A percentile compares a stretch with the other conserved stretches of the same genome.
Conservation (phyloP, 768 basidiomycete species). For the Candolleomyces eurysporus region DNA sequence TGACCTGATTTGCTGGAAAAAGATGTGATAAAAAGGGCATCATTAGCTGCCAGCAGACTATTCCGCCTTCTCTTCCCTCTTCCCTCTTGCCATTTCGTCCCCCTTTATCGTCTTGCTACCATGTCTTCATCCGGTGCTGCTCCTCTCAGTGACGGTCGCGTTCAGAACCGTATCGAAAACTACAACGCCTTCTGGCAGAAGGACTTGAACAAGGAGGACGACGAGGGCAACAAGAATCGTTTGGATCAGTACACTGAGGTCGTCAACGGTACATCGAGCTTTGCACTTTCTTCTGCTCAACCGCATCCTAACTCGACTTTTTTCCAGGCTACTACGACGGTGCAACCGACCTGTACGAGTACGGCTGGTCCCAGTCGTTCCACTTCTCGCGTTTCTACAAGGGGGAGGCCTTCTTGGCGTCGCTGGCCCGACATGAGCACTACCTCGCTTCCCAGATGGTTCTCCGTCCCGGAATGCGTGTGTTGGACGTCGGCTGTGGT, state of each 20-base stretch:
- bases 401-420: constrained; percentile 74
- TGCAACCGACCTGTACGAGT: constrained; percentile 93
- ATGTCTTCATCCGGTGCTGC: constrained; percentile 14
- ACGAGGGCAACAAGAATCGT: constrained; percentile 66
- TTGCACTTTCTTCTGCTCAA: background rate
- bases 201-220: constrained; percentile 67
- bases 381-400: constrained; percentile 98
- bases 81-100: background rate
- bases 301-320: constrained; percentile 2
- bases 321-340: constrained; percentile 90
- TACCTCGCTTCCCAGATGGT: constrained; percentile 88
- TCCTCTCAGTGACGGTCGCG: constrained; percentile 50
- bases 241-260: constrained; percentile 87
- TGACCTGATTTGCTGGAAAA: constrained; percentile 11
- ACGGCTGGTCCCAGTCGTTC: constrained; percentile 89
- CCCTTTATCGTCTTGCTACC: background rate
- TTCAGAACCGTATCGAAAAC: constrained; percentile 67
- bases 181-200: constrained; percentile 94
- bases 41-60: background rate
- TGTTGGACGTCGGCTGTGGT: constrained; percentile 98
- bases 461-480: constrained; percentile 87
- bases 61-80: background rate
- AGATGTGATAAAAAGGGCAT: constrained; percentile 6
- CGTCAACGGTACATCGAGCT: constrained; percentile 69
- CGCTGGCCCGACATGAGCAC: constrained; percentile 93